Conservation (phyloP, 2,329 filamentous ascomycete species). For the Fusarium secorum region DNA sequence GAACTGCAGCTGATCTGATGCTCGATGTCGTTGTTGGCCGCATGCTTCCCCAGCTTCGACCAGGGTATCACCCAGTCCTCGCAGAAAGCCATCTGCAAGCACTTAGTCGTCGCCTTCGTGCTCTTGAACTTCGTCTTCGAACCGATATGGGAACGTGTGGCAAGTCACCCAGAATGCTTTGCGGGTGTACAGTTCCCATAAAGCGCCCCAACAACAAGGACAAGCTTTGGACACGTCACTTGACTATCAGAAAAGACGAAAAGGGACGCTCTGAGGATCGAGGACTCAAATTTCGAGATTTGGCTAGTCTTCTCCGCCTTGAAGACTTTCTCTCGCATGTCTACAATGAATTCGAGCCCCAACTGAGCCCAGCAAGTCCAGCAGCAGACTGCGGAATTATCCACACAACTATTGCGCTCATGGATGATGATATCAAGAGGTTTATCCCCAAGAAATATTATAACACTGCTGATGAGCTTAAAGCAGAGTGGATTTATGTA, state of each 20-base stretch:
- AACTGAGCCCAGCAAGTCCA: background rate
- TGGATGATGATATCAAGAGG: conserved; percentile 16
- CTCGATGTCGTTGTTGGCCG: conserved; percentile 8
- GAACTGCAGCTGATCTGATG: conserved; percentile 15
- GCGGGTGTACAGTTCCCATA: conserved; percentile 11
- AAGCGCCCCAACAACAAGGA: conserved; percentile 21
- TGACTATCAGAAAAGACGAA: background rate
- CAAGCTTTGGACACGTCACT: conserved; percentile 16
- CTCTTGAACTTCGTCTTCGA: conserved; percentile 2
- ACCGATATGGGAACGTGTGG: conserved; percentile 12
- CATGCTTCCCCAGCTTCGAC: background rate
- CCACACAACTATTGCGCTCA: background rate
- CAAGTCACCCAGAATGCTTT: conserved; percentile 5
- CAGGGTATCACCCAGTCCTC: background rate
- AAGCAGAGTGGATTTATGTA: background rate
- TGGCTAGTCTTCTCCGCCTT: conserved; percentile 23
- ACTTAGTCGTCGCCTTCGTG: conserved; percentile 14
- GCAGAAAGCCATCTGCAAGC: background rate
- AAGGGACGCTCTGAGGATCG: background rate
- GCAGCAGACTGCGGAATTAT: background rate
- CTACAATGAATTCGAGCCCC: background rate
- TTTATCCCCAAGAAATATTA: background rate
- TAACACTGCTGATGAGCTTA: background rate
- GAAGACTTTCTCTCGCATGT: conserved; percentile 26
- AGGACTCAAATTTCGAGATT: conserved; percentile 5